Evolutionary conservation across 2,329 filamentous ascomycete species (phyloP).

Genomic region (Fusarium chuoi): DNA sequence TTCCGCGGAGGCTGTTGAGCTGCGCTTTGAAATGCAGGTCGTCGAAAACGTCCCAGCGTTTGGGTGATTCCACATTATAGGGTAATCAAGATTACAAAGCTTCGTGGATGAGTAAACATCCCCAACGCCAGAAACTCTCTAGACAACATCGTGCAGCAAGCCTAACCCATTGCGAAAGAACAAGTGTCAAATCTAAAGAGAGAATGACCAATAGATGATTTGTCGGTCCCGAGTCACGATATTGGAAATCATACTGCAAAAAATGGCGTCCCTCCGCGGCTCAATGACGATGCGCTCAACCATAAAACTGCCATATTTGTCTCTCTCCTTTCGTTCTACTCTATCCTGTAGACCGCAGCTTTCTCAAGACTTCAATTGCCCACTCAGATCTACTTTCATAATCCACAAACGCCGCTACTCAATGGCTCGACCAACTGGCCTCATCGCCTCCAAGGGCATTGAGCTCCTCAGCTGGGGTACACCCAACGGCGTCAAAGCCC

Average conservation of each 20-base stretch:
- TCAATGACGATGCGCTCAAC: not conserved
- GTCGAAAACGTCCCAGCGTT: not conserved
- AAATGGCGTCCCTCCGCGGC: not conserved
- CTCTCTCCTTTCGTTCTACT: not conserved
- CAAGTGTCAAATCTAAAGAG: not conserved
- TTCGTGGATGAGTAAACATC: constrained; percentile 22
- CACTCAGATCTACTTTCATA: not conserved
- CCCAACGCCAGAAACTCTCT: not conserved
- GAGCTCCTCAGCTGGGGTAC: constrained; percentile 70
- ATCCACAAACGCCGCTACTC: not conserved
- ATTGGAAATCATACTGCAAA: not conserved
- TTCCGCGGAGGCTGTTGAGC: not conserved
- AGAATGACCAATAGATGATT: not conserved
- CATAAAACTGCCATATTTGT: not conserved
- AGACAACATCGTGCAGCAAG: not conserved
- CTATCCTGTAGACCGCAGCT: not conserved
- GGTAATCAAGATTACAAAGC: not conserved
- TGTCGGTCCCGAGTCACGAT: not conserved
- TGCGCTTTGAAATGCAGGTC: not conserved
- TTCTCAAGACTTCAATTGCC: not conserved
- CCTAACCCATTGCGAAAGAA: not conserved
- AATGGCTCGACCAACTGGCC: constrained; percentile 57
- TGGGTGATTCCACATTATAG: constrained; percentile 5
- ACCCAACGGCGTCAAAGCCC: constrained; percentile 66
- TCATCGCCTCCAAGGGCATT: constrained; percentile 71